Conservation (phyloP, 108 stramenopile genomes). For the Cylindrotheca fusiformis region DNA sequence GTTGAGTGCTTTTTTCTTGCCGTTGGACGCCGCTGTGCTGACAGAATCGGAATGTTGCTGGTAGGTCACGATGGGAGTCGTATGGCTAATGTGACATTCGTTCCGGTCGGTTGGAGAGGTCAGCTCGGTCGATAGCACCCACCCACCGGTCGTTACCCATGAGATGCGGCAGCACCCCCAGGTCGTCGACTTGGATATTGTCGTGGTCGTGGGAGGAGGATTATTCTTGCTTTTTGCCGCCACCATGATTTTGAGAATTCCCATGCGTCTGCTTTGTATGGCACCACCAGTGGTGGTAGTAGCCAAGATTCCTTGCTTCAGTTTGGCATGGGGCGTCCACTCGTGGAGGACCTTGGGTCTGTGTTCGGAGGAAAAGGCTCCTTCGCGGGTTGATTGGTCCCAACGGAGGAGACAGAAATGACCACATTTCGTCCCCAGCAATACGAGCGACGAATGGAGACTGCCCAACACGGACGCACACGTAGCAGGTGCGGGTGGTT, state of each 20-base stretch:
- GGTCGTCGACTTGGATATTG: no score
- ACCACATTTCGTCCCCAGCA: constrained; percentile 19
- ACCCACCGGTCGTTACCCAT: constrained; percentile 12
- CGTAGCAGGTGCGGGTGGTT: constrained; percentile 14
- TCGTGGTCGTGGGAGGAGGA: no score
- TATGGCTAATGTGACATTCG: not conserved
- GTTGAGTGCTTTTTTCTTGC: no score
- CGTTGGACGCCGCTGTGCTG: no score
- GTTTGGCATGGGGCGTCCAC: constrained; percentile 8
- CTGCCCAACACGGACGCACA: constrained; percentile 1
- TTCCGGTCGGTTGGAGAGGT: constrained; percentile 1
- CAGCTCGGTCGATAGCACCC: not conserved
- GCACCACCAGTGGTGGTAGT: not conserved
- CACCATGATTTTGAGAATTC: constrained; percentile 13
- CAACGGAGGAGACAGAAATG: constrained; percentile 21
- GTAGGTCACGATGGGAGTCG: constrained; percentile 11
- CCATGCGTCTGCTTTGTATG: constrained; percentile 10
- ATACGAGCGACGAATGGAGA: constrained; percentile 7
- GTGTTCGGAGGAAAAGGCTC: constrained; percentile 18
- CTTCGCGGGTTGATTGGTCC: constrained; percentile 11
- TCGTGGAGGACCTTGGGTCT: constrained; percentile 18
- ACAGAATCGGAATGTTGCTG: no score
- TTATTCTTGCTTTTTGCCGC: no score
- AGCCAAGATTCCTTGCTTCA: no score
- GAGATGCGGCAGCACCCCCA: constrained; percentile 18